Base-by-base conservation (phyloP, 352 stramenopile genomes). In the Phytophthora pisi region DNA sequence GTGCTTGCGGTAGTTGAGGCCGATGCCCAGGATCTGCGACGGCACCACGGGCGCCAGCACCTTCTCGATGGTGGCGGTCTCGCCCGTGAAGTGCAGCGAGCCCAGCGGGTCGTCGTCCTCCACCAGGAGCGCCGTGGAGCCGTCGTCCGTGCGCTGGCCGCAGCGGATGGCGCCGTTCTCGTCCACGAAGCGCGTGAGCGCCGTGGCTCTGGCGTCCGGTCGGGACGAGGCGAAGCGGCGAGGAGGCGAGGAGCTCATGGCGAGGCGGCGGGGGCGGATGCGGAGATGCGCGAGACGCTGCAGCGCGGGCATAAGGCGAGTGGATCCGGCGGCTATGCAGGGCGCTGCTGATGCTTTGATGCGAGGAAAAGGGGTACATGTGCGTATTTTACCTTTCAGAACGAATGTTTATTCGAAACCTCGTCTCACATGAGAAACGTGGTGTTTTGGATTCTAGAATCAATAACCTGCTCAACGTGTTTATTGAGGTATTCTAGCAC, bases 1-100 rank as follows among this genome's bases (percentile, higher is more conserved):
- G 55, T 98, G 90, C 70, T 95, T 90, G 66, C 86, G 79, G 79
- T 97, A 97, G 77, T 97, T 97, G 30, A 97, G 81, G 4, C 92
- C 92, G 31, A 97, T 96, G 46, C 86, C 83, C 20, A 95, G 74
- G 64, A 97, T 93, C 72, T 92, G 85, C 10, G 84, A 84, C 18
- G 91, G 89, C 49, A 90, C 72, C 36, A 97, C 82, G 3, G 90
- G 90, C 24, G 82, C 79, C 58, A 96, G 75, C 34, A 97, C 70
- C 68, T 89, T 88, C 64, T 81, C 75, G 51, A 96, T 80, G 9
- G 63, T 79, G 8, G 84, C 87, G 5, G 76, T 74, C 63, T 90
- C 64, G 24, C 83, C 82, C 9, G 84, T 95, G 64, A 93, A 91
- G 54, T 50, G 23, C 26, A 86, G 72, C 53, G 61, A 84, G 24